phyloP scores from a whole-genome alignment of 805 yeast genomes.

The Candida xyloterini region DNA sequence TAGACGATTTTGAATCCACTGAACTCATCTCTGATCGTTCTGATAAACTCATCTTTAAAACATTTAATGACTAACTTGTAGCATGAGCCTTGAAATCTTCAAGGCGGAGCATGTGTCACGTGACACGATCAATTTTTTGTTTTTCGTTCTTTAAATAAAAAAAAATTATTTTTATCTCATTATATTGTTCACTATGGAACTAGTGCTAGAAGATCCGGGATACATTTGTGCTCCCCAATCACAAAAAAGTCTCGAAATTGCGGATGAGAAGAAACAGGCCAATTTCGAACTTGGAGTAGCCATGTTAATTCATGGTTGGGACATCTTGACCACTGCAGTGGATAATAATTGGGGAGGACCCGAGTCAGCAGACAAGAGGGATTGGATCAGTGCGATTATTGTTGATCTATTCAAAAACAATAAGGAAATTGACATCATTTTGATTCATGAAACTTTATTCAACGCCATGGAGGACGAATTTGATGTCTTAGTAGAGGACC shows the following conservation, averaged over 20 bases:
- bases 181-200: slow-evolving; percentile 17
- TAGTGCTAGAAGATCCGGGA: slow-evolving; percentile 33
- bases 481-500: slow-evolving; percentile 85
- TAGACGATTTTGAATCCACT: slow-evolving; percentile 37
- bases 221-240: slow-evolving; percentile 29
- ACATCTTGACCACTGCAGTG: slow-evolving; percentile 82
- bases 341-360: slow-evolving; percentile 96
- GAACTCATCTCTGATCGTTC: not conserved
- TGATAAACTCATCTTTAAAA: slow-evolving; percentile 1
- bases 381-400: slow-evolving; percentile 85
- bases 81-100: not conserved
- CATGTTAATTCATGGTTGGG: slow-evolving; percentile 90
- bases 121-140: not conserved
- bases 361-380: slow-evolving; percentile 84
- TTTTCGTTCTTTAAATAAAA: not conserved
- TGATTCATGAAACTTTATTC: slow-evolving; percentile 79
- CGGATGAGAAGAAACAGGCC: slow-evolving; percentile 68
- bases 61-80: not conserved
- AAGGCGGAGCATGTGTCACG: slow-evolving; percentile 2
- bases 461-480: slow-evolving; percentile 96
- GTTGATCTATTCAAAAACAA: slow-evolving; percentile 70
- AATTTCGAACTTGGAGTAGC: slow-evolving; percentile 91
- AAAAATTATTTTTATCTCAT: slow-evolving; percentile 1
- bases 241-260: slow-evolving; percentile 22
- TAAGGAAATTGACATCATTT: slow-evolving; percentile 66